These are phyloP conservation scores for Monilinia fructicola DNA, from an alignment of 2,329 filamentous ascomycete species.

Conservation along the genomic window DNA sequence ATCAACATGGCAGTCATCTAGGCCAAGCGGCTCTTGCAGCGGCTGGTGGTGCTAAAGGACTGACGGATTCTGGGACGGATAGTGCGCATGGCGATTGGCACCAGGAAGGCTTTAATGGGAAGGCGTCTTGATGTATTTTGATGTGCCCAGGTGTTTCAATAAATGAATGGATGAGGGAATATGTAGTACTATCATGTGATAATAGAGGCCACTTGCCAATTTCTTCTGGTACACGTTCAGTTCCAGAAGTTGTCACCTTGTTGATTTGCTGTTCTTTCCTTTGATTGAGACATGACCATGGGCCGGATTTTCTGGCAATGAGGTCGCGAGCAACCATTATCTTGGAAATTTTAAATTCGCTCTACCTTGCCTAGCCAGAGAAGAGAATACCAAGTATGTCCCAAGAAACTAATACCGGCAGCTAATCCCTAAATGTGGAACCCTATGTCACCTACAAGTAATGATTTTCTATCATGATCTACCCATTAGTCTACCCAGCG, in stretches of 20 bases:
- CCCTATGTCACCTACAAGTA: background rate
- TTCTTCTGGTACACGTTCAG: conserved; percentile 11
- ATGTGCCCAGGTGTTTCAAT: background rate
- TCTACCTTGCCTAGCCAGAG: background rate
- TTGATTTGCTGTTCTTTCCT: background rate
- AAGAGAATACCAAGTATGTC: background rate
- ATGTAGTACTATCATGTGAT: conserved; percentile 36
- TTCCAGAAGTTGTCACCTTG: conserved; percentile 8
- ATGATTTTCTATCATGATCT: background rate
- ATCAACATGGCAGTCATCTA: conserved; percentile 44
- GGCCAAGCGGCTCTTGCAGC: conserved; percentile 46
- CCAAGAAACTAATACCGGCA: conserved; percentile 11
- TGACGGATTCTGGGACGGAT: conserved; percentile 41
- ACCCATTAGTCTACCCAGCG: no score
- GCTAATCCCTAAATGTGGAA: conserved; percentile 18
- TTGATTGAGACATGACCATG: background rate
- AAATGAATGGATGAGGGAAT: background rate
- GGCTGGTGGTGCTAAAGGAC: conserved; percentile 44
- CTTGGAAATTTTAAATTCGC: background rate
- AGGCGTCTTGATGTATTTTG: conserved; percentile 30
- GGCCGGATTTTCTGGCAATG: background rate
- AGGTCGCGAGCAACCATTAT: background rate
- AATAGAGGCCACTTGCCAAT: conserved; percentile 29
- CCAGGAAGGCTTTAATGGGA: conserved; percentile 48
- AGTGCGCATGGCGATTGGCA: conserved; percentile 58